Evolutionary conservation across 306 rosid species (phyloP).

Genomic region (Bauhinia variegata): DNA sequence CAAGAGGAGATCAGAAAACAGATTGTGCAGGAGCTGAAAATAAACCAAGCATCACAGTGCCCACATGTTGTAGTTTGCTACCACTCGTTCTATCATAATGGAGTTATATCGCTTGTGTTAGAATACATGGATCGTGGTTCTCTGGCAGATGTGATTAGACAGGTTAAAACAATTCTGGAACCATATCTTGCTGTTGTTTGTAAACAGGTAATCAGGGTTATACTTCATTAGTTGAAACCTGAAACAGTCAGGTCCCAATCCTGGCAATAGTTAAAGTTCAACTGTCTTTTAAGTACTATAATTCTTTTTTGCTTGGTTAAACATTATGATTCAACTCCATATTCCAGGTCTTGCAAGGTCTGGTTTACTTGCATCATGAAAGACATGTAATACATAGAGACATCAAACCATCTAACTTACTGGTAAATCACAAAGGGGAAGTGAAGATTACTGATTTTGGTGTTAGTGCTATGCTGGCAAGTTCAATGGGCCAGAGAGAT

Average conservation of each 20-base stretch:
- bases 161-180: conserved; percentile 92
- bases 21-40: conserved; percentile 97
- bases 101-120: conserved; percentile 86
- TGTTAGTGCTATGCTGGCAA: conserved; percentile 95
- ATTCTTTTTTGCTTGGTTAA: conserved; percentile 21
- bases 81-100: conserved; percentile 94
- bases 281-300: not conserved
- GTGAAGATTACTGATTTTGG: conserved; percentile 99
- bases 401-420: conserved; percentile 94
- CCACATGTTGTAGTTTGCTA: conserved; percentile 91
- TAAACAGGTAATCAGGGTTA: conserved; percentile 70
- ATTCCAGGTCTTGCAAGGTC: conserved; percentile 90
- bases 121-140: conserved; percentile 99
- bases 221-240: conserved; percentile 17
- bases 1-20: conserved; percentile 95
- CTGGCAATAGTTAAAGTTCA: conserved; percentile 6
- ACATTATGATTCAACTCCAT: conserved; percentile 3
- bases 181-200: conserved; percentile 99
- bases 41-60: conserved; percentile 96
- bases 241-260: conserved; percentile 27
- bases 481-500: conserved; percentile 96
- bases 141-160: conserved; percentile 78
- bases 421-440: conserved; percentile 93
- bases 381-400: conserved; percentile 96
- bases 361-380: conserved; percentile 90